Evolutionary conservation across 345 rosid genomes (phyloP).

Genomic region (Eucalyptus tenuipes): DNA sequence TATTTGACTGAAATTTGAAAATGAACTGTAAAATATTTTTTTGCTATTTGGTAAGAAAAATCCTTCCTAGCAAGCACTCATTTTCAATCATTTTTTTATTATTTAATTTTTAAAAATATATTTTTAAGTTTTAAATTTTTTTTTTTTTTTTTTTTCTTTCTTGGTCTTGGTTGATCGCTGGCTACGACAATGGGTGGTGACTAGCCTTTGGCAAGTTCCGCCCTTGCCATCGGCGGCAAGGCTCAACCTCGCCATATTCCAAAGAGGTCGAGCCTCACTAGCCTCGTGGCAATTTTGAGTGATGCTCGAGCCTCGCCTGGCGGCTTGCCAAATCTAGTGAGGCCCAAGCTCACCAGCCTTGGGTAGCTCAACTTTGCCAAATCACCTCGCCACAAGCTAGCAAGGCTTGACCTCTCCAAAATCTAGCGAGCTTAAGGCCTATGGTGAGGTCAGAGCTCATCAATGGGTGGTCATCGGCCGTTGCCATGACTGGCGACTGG

Average conservation of each 20-base stretch:
- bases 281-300: fast-evolving
- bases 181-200: fast-evolving
- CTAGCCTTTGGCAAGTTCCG: no score
- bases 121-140: no score
- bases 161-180: fast-evolving
- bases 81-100: no score
- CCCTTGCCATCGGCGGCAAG: fast-evolving
- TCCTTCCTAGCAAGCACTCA: fast-evolving
- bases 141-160: no score
- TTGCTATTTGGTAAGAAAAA: fast-evolving
- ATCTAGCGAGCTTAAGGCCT: fast-evolving
- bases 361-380: no score
- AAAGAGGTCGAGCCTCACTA: fast-evolving
- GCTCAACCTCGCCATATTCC: fast-evolving
- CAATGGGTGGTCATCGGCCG: fast-evolving
- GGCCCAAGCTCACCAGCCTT: fast-evolving
- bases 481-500: fast-evolving
- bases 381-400: no score
- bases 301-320: no score
- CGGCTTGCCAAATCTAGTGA: no score
- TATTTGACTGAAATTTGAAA: fast-evolving
- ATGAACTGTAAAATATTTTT: no score
- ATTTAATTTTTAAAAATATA: fast-evolving
- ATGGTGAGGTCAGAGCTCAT: no score
- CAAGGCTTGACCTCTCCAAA: no score